Evolutionary conservation across 257 asterid species (phyloP).

Genomic region (Solanum paucissectum): DNA sequence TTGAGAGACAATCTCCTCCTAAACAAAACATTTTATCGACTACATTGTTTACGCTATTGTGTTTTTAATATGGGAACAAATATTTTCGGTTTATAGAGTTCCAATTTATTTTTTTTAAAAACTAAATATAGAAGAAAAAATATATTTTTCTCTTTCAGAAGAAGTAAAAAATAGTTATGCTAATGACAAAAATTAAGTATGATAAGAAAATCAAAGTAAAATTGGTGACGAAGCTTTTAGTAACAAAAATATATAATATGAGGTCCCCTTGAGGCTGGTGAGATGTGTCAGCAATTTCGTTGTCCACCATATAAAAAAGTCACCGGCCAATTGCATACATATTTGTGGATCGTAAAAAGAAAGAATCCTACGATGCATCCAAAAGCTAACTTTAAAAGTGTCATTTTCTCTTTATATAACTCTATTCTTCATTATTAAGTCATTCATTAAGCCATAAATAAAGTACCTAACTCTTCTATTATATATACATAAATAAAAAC

Average conservation of each 20-base stretch:
- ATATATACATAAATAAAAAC: background rate
- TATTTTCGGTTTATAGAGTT: background rate
- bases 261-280: slow-evolving; percentile 14
- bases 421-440: background rate
- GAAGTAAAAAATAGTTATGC: no score
- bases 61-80: background rate
- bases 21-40: background rate
- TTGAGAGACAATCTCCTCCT: background rate
- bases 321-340: slow-evolving; percentile 13
- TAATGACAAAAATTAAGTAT: no score
- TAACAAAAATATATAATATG: background rate
- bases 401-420: background rate
- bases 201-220: no score
- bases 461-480: background rate
- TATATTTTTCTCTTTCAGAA: no score
- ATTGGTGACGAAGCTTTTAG: no score
- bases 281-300: slow-evolving; percentile 10
- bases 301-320: background rate
- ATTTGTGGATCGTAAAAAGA: background rate
- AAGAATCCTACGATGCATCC: slow-evolving; percentile 9
- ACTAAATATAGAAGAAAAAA: background rate
- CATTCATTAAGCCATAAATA: background rate
- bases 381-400: background rate
- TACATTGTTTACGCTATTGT: background rate
- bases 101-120: no score